Evolutionary conservation across 2,329 filamentous ascomycete genomes (phyloP), one percentile per base, ranked within the genome.

Genomic region (Leptographium flavum): DNA sequence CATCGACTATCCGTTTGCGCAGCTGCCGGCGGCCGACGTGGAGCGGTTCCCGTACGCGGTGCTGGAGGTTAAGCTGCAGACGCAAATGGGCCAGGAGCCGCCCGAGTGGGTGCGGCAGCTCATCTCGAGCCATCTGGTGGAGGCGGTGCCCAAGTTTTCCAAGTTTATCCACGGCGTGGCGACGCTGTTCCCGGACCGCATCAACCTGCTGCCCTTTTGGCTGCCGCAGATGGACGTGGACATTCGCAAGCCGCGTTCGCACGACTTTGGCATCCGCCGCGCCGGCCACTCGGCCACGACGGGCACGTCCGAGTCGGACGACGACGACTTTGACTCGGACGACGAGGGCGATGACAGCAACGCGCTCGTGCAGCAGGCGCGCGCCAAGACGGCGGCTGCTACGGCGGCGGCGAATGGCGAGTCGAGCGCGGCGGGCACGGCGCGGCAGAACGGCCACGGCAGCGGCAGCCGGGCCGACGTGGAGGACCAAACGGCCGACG

Each of bases 131-230:
- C 92, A 98, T 65, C 73, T 98, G 15, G 92, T 98, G 2, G 92
- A 98, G 65, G 88, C 92, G n/a, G 88, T 98, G 3, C 92, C 92
- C 50, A 98, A 98, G 60, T 98, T 96, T 64, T 95, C 87, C 58
- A 98, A 98, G 66, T 98, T 96, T 62, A 96, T 98, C 47, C 92
- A 98, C 62, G 92, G 92, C 48, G 87, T 82, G 2, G 90, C 90
- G 10, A 84, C 78, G 11, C 66, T 98, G 39, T 93, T 95, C 61
- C 88, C 88, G 0, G 74, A 80, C 38, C 79, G 83, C 45, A 98
- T 98, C 62, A 71, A 95, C 40, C 72, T 98, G 13, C 70, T 98
- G 6, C 92, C 92, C 1, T 98, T 86, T 69, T 98, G 92, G 92
- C 85, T 90, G 70, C 92, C 92, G 1, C 92, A 98, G 64, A 98